phyloP scores from a whole-genome alignment of 305 asterid species.

The Withania somnifera region DNA sequence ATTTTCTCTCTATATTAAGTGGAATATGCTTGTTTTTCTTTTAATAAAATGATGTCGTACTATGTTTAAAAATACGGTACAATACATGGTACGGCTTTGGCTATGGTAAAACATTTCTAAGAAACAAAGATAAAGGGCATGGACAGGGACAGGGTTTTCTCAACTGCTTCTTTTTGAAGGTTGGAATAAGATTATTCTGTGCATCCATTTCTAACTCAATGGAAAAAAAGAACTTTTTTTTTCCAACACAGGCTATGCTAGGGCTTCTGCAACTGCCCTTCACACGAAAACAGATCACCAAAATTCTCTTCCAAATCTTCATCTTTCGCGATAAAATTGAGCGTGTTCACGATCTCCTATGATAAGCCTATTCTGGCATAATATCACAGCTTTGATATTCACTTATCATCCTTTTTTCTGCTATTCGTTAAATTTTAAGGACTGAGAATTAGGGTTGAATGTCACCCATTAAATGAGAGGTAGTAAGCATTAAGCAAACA shows the following conservation, averaged over 20 bases:
- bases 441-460: not conserved
- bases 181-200: not conserved
- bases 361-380: not conserved
- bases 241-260: not conserved
- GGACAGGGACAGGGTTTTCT: too few relatives aligned
- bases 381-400: not conserved
- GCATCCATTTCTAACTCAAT: not conserved
- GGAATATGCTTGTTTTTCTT: not conserved
- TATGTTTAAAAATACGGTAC: not conserved
- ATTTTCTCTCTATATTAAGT: not conserved
- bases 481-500: not conserved
- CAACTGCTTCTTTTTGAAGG: not conserved
- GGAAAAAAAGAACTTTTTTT: not conserved
- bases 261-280: not conserved
- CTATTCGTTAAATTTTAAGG: not conserved
- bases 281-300: not conserved
- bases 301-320: not conserved
- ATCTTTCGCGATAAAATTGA: not conserved
- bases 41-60: not conserved
- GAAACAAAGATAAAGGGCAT: not conserved
- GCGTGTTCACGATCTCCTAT: not conserved
- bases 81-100: not conserved
- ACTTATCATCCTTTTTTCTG: not conserved
- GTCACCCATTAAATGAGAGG: not conserved
- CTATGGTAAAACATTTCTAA: not conserved